phyloP scores from a whole-genome alignment of 2,329 filamentous ascomycete species.

The Lasiodiplodia theobromae region DNA sequence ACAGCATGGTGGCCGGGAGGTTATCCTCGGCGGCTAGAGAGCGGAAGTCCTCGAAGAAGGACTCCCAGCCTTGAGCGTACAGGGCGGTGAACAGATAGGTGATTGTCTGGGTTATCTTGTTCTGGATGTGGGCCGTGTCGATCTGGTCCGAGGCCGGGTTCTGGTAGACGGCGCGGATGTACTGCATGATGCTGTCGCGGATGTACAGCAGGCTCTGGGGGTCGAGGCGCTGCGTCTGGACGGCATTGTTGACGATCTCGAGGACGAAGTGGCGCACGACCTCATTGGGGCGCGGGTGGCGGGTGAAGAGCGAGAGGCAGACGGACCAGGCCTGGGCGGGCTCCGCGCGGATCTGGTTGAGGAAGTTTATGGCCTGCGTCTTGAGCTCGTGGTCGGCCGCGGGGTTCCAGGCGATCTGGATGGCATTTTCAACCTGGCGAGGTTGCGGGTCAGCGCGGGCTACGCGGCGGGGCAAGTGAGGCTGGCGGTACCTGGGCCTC shows the following conservation, averaged over 20 bases:
- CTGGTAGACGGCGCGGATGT: slow-evolving; percentile 77
- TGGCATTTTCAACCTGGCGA: slow-evolving; percentile 85
- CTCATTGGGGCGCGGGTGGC: slow-evolving; percentile 77
- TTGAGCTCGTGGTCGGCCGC: slow-evolving; percentile 72
- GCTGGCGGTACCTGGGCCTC: slow-evolving; percentile 28
- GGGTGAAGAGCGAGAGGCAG: slow-evolving; percentile 84
- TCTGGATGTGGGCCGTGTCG: slow-evolving; percentile 83
- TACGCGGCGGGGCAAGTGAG: slow-evolving; percentile 7
- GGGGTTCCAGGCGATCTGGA: slow-evolving; percentile 90
- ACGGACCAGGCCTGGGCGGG: slow-evolving; percentile 88
- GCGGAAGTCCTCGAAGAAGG: slow-evolving; percentile 90
- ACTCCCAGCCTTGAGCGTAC: slow-evolving; percentile 86
- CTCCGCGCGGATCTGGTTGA: slow-evolving; percentile 78
- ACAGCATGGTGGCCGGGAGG: slow-evolving; percentile 78
- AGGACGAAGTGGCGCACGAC: slow-evolving; percentile 88
- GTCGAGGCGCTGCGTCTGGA: slow-evolving; percentile 81
- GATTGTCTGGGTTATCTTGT: slow-evolving; percentile 95
- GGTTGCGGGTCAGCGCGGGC: slow-evolving; percentile 15
- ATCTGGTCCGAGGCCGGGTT: slow-evolving; percentile 58
- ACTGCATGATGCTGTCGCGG: slow-evolving; percentile 81
- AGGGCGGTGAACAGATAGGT: slow-evolving; percentile 91
- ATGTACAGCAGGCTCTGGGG: slow-evolving; percentile 74
- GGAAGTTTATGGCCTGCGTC: slow-evolving; percentile 86
- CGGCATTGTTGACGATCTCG: slow-evolving; percentile 91
- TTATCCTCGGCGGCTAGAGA: slow-evolving; percentile 79